A percentile compares a stretch with the other conserved stretches of the same genome.
Evolutionary conservation across 345 rosid species (phyloP).

Genomic region (Nephelium lappaceum): DNA sequence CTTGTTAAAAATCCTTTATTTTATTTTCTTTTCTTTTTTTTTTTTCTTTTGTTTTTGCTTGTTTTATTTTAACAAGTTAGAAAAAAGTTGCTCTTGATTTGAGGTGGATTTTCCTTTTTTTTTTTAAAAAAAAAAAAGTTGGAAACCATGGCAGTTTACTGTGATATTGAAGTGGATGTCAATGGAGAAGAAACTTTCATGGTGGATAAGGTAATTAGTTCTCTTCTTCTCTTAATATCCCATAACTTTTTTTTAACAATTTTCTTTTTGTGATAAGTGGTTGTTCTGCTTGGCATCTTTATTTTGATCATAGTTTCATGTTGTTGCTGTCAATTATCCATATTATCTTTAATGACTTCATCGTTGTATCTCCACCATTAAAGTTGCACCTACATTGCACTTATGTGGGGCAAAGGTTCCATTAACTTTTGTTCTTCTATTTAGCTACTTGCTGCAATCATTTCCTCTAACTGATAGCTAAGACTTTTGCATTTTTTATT

Average conservation of each 20-base stretch:
- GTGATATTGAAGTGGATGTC: conserved; percentile 92
- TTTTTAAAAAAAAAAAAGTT: conserved; percentile 1
- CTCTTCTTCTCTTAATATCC: background rate
- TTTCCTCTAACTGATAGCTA: conserved; percentile 4
- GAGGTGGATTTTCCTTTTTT: conserved; percentile 32
- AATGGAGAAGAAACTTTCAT: conserved; percentile 87
- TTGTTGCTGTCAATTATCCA: conserved; percentile 7
- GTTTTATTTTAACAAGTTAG: background rate
- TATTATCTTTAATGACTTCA: background rate
- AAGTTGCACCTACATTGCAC: conserved; percentile 37
- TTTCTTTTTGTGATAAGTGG: too few species aligned
- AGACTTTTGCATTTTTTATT: conserved; percentile 4
- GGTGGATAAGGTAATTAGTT: conserved; percentile 66
- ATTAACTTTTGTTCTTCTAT: conserved; percentile 29
- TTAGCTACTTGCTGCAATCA: conserved; percentile 25
- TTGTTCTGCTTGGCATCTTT: too few species aligned
- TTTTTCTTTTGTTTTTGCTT: background rate
- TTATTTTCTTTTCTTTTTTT: background rate
- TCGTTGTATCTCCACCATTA: conserved; percentile 28
- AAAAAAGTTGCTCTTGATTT: conserved; percentile 29
- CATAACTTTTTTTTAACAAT: background rate
- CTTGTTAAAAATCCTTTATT: conserved; percentile 8
- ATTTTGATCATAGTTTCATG: conserved; percentile 11
- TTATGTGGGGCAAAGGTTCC: conserved; percentile 34
- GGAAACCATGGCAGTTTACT: conserved; percentile 65